Evolutionary conservation across 140 eudicot genomes (phyloP), one percentile per base, ranked within the genome.

Genomic region (Bidens hawaiensis): DNA sequence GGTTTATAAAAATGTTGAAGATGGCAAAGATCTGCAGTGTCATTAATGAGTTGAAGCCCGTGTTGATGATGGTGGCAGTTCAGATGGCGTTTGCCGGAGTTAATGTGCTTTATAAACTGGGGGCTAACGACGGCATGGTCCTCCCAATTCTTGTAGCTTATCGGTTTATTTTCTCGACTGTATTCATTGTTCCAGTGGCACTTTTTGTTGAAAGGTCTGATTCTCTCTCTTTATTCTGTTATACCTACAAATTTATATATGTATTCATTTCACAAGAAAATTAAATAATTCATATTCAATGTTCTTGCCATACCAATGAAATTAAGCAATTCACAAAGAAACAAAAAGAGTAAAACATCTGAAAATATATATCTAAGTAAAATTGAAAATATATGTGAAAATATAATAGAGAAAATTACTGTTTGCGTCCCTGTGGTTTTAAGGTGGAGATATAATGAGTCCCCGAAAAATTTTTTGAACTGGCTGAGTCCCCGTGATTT

Each of bases 21-120:
- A 23, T 50, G 56, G 58, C 19, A 51, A 60, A 67, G 34, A 48
- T 76, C 4, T 61, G 43, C 53, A 63, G 76, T 36, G 40, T 41
- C 16, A 24, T 71, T 38, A 41, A 71, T 27, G 79, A 72, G 13
- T 43, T 67, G 60, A 71, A 76, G 65, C 82, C 85, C 3, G 72
- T 62, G 12, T 41, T 72, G 67, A 10, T 81, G 67, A 81, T 81
- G 86, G 65, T 81, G 36, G 15, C 59, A 6, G 75, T 68, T 47
- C 86, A 81, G 55, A 16, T 58, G 0, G 24, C 72, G 6, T 62
- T 68, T 5, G 83, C 79, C 15, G 86, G 82, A 28, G 55, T 63
- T 14, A 81, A 76, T 10, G 68, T 81, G 22, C 23, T 73, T n/a
- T 76, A 76, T 51, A 76, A 81, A 66, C 52, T 81, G 6, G 82